Conservation (phyloP, 2,329 filamentous ascomycete genomes). For the Fusarium floridanum region DNA sequence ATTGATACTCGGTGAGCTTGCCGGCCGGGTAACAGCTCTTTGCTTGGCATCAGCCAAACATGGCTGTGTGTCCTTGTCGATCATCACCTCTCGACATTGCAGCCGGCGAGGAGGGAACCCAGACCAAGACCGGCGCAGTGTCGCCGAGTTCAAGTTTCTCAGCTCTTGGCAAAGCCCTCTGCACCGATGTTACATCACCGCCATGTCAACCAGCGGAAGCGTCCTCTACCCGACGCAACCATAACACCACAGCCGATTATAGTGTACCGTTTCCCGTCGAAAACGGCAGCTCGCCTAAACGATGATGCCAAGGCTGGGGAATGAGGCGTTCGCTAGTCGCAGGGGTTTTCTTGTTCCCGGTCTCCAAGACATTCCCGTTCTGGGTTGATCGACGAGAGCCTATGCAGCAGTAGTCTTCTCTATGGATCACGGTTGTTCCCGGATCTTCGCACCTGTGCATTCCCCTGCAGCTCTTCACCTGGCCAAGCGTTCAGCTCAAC, state of each 20-base stretch:
- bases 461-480: background rate
- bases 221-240: conserved; percentile 1
- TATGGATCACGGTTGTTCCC: background rate
- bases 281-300: conserved; percentile 7
- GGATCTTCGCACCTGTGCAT: conserved; percentile 10
- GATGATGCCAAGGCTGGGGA: conserved; percentile 1
- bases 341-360: background rate
- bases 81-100: background rate
- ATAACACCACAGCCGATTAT: conserved; percentile 19
- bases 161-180: background rate
- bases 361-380: conserved; percentile 14
- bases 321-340: conserved; percentile 18
- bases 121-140: background rate
- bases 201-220: background rate
- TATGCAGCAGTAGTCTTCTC: background rate
- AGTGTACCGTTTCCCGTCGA: conserved; percentile 16
- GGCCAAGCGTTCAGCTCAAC: background rate
- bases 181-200: background rate
- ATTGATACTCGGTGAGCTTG: background rate
- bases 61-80: background rate
- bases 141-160: background rate
- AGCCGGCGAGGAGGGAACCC: background rate
- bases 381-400: conserved; percentile 4
- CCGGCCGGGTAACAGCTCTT: conserved; percentile 2
- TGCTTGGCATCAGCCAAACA: background rate